Conservation (phyloP, 768 basidiomycete genomes). For the Suillus weaverae region DNA sequence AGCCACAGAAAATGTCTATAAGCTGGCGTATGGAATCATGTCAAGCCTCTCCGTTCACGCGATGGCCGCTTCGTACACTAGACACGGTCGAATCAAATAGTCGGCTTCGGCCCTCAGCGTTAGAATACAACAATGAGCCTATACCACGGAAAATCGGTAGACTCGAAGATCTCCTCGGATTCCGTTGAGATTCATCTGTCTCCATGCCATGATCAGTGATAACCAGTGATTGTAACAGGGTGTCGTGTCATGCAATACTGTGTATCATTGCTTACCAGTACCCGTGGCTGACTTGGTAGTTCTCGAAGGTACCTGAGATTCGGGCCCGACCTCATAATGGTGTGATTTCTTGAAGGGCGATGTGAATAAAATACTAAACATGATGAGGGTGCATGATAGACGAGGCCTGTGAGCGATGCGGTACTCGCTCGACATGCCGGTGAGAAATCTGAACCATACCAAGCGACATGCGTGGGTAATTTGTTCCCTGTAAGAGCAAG, state of each 20-base stretch:
- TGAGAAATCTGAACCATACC: not conserved
- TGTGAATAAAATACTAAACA: not conserved
- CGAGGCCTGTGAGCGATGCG: not conserved
- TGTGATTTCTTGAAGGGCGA: not conserved
- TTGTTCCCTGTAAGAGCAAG: slow-evolving; percentile 1
- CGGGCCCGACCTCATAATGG: not conserved
- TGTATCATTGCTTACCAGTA: not conserved
- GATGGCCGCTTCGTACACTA: not conserved
- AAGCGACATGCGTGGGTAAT: not conserved
- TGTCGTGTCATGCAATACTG: no score
- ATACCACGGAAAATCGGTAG: not conserved
- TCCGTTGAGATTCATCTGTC: not conserved
- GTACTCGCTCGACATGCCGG: not conserved
- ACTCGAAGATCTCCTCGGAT: not conserved
- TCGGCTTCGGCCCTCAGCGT: not conserved
- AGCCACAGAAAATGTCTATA: not conserved
- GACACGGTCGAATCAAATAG: not conserved
- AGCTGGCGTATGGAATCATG: not conserved
- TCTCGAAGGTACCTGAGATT: not conserved
- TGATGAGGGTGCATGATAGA: not conserved
- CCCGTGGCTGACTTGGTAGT: not conserved
- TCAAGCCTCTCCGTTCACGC: not conserved
- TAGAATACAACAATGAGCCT: not conserved
- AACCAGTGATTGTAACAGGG: not conserved
- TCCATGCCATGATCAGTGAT: not conserved